phyloP scores from a whole-genome alignment of 495 filamentous ascomycete genomes.

The Thozetella sp. region DNA sequence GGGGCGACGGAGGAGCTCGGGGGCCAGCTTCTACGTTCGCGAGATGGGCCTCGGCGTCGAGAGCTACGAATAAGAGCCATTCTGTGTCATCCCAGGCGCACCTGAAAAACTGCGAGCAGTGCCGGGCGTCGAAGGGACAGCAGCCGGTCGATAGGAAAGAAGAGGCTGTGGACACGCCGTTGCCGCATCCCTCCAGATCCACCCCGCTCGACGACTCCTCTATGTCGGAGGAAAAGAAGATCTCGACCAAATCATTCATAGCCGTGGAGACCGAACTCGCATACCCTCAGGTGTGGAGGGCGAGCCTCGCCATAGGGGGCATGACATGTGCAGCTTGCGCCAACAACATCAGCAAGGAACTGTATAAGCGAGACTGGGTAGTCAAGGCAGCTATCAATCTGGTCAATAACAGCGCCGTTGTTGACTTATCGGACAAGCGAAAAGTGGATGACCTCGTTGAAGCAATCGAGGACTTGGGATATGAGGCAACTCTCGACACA shows the following conservation, averaged over 20 bases:
- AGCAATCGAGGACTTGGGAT: constrained; percentile 81
- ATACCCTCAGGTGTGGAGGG: constrained; percentile 40
- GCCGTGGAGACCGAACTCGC: constrained; percentile 17
- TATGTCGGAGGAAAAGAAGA: not conserved
- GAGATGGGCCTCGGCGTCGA: constrained; percentile 24
- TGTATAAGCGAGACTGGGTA: constrained; percentile 67
- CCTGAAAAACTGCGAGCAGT: constrained; percentile 32
- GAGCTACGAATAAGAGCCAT: constrained; percentile 5
- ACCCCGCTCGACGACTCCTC: constrained; percentile 4
- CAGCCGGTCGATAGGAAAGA: not conserved
- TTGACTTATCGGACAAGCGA: constrained; percentile 59
- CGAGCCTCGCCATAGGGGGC: constrained; percentile 71
- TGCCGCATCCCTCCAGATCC: constrained; percentile 4
- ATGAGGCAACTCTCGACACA: constrained; percentile 66
- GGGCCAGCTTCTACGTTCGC: constrained; percentile 11
- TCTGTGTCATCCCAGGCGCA: constrained; percentile 14
- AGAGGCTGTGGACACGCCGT: constrained; percentile 9
- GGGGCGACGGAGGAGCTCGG: not conserved
- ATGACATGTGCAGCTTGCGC: constrained; percentile 87
- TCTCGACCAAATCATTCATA: constrained; percentile 22
- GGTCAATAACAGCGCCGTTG: constrained; percentile 68
- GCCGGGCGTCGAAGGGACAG: constrained; percentile 13
- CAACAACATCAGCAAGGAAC: constrained; percentile 63
- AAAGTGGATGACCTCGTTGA: constrained; percentile 59
- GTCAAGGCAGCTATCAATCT: constrained; percentile 66